Conservation (phyloP, 2,329 filamentous ascomycete species). For the Escovopsis sp. region DNA sequence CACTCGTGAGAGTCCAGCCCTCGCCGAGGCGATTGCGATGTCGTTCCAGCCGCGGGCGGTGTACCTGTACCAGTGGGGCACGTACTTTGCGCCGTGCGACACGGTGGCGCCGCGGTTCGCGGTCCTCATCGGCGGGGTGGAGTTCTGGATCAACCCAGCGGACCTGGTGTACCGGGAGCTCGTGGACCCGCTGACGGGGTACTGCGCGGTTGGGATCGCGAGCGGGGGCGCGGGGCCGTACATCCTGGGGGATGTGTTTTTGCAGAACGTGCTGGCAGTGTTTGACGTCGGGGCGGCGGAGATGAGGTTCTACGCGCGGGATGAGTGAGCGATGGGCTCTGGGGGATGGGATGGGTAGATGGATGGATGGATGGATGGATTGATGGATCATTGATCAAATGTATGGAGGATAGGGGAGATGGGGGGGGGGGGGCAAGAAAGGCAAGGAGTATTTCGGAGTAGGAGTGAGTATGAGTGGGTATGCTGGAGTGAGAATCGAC, state of each 20-base stretch:
- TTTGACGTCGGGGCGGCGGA: conserved; percentile 32
- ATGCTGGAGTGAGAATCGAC: too few relatives aligned
- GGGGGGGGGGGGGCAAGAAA: too few relatives aligned
- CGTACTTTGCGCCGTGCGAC: conserved; percentile 35
- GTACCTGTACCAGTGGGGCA: conserved; percentile 31
- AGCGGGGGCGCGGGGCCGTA: conserved; percentile 31
- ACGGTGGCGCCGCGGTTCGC: conserved; percentile 31
- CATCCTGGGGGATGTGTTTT: conserved; percentile 34
- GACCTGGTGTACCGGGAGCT: conserved; percentile 32
- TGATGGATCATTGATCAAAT: too few relatives aligned
- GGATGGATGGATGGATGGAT: background rate
- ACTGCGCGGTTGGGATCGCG: conserved; percentile 33
- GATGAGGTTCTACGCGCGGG: conserved; percentile 28
- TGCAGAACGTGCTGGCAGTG: conserved; percentile 35
- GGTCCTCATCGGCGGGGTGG: conserved; percentile 26
- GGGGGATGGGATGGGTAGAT: background rate
- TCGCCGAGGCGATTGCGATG: conserved; percentile 32
- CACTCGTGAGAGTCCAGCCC: too few relatives aligned
- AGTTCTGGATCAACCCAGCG: conserved; percentile 32
- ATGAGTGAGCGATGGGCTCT: background rate
- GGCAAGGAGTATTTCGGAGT: too few relatives aligned
- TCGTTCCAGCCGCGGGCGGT: conserved; percentile 31
- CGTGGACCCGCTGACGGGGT: conserved; percentile 28
- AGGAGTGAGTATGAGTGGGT: too few relatives aligned
- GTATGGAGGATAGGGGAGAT: too few relatives aligned